These are phyloP conservation scores for Globisporangium splendens DNA, from an alignment of 352 stramenopile genomes.

Conservation along the genomic window DNA sequence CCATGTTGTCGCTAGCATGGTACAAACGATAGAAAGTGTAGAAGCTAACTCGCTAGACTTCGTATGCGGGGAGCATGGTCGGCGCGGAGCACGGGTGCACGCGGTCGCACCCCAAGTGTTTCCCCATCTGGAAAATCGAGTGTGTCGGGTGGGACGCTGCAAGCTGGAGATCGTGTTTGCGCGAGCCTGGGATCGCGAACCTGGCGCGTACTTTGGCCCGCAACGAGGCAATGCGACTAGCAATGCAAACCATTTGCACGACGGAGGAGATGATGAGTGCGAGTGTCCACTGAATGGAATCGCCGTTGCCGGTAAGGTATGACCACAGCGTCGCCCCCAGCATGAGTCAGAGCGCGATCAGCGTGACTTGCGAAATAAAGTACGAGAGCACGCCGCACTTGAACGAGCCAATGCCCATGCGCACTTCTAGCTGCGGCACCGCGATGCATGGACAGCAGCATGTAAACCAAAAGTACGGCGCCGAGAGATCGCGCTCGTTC, in stretches of 20 bases:
- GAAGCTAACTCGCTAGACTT: constrained; percentile 1
- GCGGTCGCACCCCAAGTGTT: constrained; percentile 11
- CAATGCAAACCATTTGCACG: constrained; percentile 4
- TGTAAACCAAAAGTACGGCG: constrained; percentile 10
- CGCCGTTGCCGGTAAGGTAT: constrained; percentile 3
- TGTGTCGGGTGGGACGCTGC: constrained; percentile 7
- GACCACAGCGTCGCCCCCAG: constrained; percentile 2
- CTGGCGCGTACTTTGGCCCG: constrained; percentile 10
- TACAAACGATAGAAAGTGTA: no score
- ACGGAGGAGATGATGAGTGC: constrained; percentile 3
- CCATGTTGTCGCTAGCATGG: no score
- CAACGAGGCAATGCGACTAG: constrained; percentile 9
- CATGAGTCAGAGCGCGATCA: constrained; percentile 13
- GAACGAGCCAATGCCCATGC: constrained; percentile 7
- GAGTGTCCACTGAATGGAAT: constrained; percentile 6
- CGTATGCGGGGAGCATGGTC: constrained; percentile 9
- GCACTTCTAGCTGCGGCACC: constrained; percentile 10
- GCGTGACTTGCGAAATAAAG: constrained; percentile 5
- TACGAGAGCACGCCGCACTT: constrained; percentile 5
- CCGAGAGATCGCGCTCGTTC: constrained; percentile 5
- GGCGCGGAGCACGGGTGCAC: constrained; percentile 4
- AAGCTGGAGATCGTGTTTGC: constrained; percentile 6
- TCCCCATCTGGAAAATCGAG: constrained; percentile 8
- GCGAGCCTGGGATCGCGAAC: constrained; percentile 7
- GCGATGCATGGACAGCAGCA: constrained; percentile 13